Evolutionary conservation across 768 basidiomycete genomes (phyloP).

Genomic region (Macrocybe gigantea): DNA sequence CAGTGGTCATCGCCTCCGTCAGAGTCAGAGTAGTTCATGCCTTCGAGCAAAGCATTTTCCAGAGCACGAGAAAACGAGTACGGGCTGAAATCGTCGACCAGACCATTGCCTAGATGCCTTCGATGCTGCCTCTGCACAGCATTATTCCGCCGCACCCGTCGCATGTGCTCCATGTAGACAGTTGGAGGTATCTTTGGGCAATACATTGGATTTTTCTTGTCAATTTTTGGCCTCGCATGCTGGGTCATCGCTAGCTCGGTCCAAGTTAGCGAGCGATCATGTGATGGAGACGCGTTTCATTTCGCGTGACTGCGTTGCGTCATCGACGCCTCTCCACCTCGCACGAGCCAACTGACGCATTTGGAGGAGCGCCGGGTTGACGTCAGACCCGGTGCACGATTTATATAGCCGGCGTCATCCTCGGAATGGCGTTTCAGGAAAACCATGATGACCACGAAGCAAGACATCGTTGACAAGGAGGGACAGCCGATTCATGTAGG

Average conservation of each 20-base stretch:
- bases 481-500: no score
- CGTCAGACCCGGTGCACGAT: no score
- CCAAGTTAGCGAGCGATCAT: no score
- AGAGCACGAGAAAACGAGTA: constrained; percentile 28
- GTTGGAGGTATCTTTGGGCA: constrained; percentile 45
- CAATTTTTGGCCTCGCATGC: constrained; percentile 16
- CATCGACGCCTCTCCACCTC: no score
- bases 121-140: constrained; percentile 10
- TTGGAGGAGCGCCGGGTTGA: no score
- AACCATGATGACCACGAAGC: no score
- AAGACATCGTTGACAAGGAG: no score
- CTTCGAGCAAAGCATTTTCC: constrained; percentile 19
- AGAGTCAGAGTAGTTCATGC: constrained; percentile 11
- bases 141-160: constrained; percentile 9
- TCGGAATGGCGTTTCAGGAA: no score
- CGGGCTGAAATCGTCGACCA: constrained; percentile 14
- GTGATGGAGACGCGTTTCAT: no score
- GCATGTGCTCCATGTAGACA: constrained; percentile 39
- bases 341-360: no score
- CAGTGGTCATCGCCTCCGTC: constrained; percentile 6
- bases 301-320: no score
- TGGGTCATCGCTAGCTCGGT: neutral
- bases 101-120: constrained; percentile 8
- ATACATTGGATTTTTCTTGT: constrained; percentile 51
- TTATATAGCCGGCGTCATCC: no score